Evolutionary conservation across 2,329 filamentous ascomycete species (phyloP).

Genomic region (Exophiala spinifera): DNA sequence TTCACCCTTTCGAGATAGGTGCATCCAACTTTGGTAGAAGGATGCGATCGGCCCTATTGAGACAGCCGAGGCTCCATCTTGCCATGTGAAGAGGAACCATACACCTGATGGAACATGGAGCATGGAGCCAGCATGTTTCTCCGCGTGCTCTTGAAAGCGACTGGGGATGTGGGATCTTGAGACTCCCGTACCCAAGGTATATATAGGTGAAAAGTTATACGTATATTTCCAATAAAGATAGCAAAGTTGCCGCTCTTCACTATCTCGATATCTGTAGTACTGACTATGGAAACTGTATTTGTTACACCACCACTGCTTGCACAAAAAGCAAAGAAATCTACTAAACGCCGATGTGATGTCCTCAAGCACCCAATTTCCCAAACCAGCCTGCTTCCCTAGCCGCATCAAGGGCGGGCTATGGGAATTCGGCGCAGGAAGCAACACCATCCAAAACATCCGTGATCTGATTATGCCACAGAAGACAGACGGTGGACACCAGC

Average conservation of each 20-base stretch:
- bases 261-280: conserved; percentile 8
- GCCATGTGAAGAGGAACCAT: too few relatives aligned
- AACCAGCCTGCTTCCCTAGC: not conserved
- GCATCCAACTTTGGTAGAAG: not conserved
- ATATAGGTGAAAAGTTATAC: too few relatives aligned
- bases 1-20: not conserved
- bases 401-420: too few relatives aligned
- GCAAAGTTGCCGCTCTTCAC: conserved; percentile 20
- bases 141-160: too few relatives aligned
- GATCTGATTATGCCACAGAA: conserved; percentile 20
- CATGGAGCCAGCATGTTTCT: too few relatives aligned
- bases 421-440: conserved; percentile 2
- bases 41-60: not conserved
- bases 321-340: conserved; percentile 20
- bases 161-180: too few relatives aligned
- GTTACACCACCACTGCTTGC: conserved; percentile 7
- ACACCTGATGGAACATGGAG: too few relatives aligned
- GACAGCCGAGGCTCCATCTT: too few relatives aligned
- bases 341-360: not conserved
- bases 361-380: not conserved
- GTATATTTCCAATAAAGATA: too few relatives aligned
- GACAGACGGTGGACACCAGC: conserved; percentile 20
- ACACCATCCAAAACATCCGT: not conserved
- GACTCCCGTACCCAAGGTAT: too few relatives aligned
- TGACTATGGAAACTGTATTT: not conserved